A percentile compares a stretch with the other conserved stretches of the same genome.
Conservation (phyloP, 2,329 filamentous ascomycete species). For the Alternaria triticimaculans region DNA sequence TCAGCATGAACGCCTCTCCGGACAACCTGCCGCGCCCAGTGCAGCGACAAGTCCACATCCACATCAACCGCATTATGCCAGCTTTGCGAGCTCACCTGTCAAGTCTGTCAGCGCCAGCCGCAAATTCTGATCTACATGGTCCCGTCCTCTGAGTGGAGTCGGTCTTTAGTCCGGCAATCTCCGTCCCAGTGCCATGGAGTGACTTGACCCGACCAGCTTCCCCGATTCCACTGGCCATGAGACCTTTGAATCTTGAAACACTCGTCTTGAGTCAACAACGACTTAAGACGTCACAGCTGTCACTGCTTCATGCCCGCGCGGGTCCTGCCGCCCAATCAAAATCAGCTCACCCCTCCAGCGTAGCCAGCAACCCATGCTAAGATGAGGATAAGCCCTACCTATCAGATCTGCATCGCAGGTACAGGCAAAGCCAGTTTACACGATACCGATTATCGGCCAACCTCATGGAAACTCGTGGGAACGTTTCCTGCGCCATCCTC, state of each 20-base stretch:
- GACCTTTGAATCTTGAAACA: conserved; percentile 9
- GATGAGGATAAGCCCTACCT: background rate
- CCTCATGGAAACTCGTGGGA: background rate
- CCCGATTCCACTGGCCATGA: background rate
- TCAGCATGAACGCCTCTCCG: background rate
- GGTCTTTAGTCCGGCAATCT: background rate
- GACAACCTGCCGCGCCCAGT: background rate
- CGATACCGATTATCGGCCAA: conserved; percentile 1
- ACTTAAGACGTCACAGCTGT: conserved; percentile 17
- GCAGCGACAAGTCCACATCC: background rate
- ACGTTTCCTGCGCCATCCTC: conserved; percentile 5
- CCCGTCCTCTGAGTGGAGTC: background rate
- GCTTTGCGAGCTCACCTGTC: background rate
- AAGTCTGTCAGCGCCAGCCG: conserved; percentile 1
- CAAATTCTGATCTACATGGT: background rate
- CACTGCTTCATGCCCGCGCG: conserved; percentile 14
- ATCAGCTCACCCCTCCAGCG: background rate
- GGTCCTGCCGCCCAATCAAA: conserved; percentile 13
- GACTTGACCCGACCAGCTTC: background rate
- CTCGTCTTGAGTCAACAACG: conserved; percentile 12
- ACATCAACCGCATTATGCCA: background rate
- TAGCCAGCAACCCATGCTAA: conserved; percentile 3
- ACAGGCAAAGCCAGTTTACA: background rate
- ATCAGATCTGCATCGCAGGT: background rate
- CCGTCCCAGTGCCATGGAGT: background rate